Base-by-base conservation (phyloP, 306 rosid species). In the Medicago lupulina region DNA sequence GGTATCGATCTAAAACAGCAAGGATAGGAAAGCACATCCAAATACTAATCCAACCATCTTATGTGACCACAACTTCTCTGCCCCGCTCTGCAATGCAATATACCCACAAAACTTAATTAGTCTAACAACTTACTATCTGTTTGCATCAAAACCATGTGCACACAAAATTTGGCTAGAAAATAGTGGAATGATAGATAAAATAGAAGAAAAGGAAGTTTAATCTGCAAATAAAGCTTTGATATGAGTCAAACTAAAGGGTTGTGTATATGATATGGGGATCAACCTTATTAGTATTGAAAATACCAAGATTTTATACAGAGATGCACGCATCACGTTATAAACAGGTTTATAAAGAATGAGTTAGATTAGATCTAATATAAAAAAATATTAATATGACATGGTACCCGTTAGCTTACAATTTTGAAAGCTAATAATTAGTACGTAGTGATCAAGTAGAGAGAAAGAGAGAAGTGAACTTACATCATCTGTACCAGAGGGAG, bases 21-120 rank as follows among this genome's bases (percentile, higher is more conserved):
- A 65, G 44, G 78, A 78, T 15, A 91, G 68, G 41, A 88, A 63
- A 46, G 77, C 90, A 65, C 73, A 84, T 74, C 88, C 98, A 12
- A 89, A 65, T 59, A 73, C 44, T 71, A 85, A 73, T 86, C 96
- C 89, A 44, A 75, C 83, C 92, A 86, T 87, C 70, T 78, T 79
- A 80, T 81, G 14, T 1, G 89, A 79, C 82, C 84, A 63, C 86
- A 84, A 57, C 82, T 82, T 93, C 84, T 80, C 92, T 13, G 44
- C 94, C 74, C 98, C 98, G 74, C 94, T 91, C 98, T 94, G 94
- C 84, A 83, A 67, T 68, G 54, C 38, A 4, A 23, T 25, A 60
- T 18, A 3, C 16, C 67, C 76, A 67, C 71, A 60, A 55, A 80
- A n/a, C 8, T 8, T 64, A 17, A 36, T 60, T 55, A 36, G 31